phyloP scores from a whole-genome alignment of 1,284 basidiomycete species.

The Heterobasidion irregulare region DNA sequence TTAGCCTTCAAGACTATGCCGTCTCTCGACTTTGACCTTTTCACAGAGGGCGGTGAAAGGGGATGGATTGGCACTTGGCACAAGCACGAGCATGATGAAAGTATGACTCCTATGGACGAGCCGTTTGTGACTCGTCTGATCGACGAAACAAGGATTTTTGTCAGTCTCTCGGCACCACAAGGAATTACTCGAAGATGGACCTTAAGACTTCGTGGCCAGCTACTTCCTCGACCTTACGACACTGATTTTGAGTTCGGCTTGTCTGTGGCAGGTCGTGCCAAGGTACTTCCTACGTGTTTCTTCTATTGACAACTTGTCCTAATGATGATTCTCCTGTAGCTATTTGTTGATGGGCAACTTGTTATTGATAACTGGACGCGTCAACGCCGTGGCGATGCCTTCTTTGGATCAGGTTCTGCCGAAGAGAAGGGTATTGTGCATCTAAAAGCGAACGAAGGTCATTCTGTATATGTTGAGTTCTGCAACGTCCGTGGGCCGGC shows the following conservation, averaged over 20 bases:
- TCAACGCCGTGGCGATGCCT: conserved; percentile 59
- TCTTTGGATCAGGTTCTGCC: conserved; percentile 45
- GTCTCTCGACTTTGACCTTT: conserved; percentile 54
- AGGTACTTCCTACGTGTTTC: conserved; percentile 1
- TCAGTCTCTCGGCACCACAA: conserved; percentile 35
- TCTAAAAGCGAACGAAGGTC: conserved; percentile 34
- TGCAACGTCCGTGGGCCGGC: conserved; percentile 47
- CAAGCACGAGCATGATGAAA: conserved; percentile 46
- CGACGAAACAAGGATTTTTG: conserved; percentile 63
- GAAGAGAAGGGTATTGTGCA: conserved; percentile 48
- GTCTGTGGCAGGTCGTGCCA: conserved; percentile 60
- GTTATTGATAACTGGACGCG: conserved; percentile 65
- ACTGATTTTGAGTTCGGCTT: conserved; percentile 65
- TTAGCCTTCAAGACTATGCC: conserved; percentile 55
- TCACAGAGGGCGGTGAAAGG: conserved; percentile 43
- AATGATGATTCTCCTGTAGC: conserved; percentile 35
- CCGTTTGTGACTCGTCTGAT: conserved; percentile 38
- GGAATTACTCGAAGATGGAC: conserved; percentile 58
- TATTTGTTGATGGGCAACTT: conserved; percentile 55
- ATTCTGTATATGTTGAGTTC: conserved; percentile 51
- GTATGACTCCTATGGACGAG: conserved; percentile 37
- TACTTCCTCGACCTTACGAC: conserved; percentile 44
- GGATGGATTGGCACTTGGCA: conserved; percentile 63
- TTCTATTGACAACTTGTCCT: not conserved
- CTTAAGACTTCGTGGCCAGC: conserved; percentile 48